phyloP scores from a whole-genome alignment of 2,329 filamentous ascomycete genomes.

The Aspergillus fructus region DNA sequence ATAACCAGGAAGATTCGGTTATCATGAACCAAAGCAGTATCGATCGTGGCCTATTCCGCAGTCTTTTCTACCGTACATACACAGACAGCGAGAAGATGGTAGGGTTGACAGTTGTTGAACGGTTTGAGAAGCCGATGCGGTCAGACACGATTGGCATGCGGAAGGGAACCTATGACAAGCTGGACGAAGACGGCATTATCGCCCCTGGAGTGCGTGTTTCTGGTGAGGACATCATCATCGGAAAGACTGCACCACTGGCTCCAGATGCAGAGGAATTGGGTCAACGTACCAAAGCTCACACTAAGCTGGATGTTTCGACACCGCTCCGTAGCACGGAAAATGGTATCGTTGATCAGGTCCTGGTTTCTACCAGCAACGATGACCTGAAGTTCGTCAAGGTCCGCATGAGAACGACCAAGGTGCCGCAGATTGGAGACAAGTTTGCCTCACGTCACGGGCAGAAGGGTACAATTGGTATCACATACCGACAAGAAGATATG shows the following conservation, averaged over 20 bases:
- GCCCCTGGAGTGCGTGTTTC: conserved; percentile 91
- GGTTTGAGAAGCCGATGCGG: conserved; percentile 92
- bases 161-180: conserved; percentile 94
- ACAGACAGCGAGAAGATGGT: conserved; percentile 96
- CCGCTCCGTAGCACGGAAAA: conserved; percentile 93
- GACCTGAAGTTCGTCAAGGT: conserved; percentile 97
- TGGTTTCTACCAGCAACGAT: conserved; percentile 92
- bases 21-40: conserved; percentile 99
- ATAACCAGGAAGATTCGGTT: conserved; percentile 99
- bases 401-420: conserved; percentile 93
- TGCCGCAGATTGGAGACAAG: conserved; percentile 98
- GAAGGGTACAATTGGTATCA: conserved; percentile 98
- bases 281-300: conserved; percentile 83
- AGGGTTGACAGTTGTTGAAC: conserved; percentile 86
- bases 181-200: conserved; percentile 94
- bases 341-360: conserved; percentile 90
- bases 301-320: conserved; percentile 93
- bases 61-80: conserved; percentile 96
- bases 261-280: conserved; percentile 91
- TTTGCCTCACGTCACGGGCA: conserved; percentile 99
- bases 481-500: conserved; percentile 97
- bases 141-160: conserved; percentile 87
- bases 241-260: conserved; percentile 93
- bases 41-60: conserved; percentile 94
- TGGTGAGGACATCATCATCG: conserved; percentile 98